A percentile compares a stretch with the other conserved stretches of the same genome.
phyloP scores from a whole-genome alignment of 805 yeast genomes.

The Barnettozyma wickerhamii region DNA sequence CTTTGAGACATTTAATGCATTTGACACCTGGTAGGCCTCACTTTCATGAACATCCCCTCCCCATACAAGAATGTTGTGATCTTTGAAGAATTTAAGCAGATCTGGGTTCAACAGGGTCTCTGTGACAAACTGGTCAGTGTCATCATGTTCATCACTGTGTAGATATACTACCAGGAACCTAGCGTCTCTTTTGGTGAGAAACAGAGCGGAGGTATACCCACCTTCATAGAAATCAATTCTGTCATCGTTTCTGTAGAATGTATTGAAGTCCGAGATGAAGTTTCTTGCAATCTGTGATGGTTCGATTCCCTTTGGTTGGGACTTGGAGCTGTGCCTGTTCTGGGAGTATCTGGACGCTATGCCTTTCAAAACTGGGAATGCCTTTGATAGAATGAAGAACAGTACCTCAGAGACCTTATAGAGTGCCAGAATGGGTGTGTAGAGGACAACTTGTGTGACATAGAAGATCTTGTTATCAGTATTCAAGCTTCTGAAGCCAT shows the following conservation, averaged over 20 bases:
- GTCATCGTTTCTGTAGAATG: constrained; percentile 28
- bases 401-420: constrained; percentile 26
- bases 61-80: constrained; percentile 67
- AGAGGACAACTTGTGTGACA: constrained; percentile 26
- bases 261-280: constrained; percentile 50
- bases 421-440: constrained; percentile 30
- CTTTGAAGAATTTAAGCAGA: constrained; percentile 43
- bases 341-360: constrained; percentile 33
- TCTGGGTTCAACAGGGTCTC: constrained; percentile 48
- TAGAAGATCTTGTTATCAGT: constrained; percentile 24
- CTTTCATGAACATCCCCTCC: constrained; percentile 80
- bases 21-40: constrained; percentile 81
- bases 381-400: constrained; percentile 24
- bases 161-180: constrained; percentile 71
- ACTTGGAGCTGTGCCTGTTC: constrained; percentile 31
- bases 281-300: constrained; percentile 51
- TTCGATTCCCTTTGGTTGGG: constrained; percentile 36
- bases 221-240: constrained; percentile 49
- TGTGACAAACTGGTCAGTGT: constrained; percentile 46
- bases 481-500: constrained; percentile 18
- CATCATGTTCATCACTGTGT: constrained; percentile 69
- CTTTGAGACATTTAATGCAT: constrained; percentile 62
- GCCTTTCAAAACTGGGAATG: constrained; percentile 35
- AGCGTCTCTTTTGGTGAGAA: constrained; percentile 61
- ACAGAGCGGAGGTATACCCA: constrained; percentile 77